Conservation (phyloP, 2,329 filamentous ascomycete genomes). For the Paracoccidioides brasiliensis region DNA sequence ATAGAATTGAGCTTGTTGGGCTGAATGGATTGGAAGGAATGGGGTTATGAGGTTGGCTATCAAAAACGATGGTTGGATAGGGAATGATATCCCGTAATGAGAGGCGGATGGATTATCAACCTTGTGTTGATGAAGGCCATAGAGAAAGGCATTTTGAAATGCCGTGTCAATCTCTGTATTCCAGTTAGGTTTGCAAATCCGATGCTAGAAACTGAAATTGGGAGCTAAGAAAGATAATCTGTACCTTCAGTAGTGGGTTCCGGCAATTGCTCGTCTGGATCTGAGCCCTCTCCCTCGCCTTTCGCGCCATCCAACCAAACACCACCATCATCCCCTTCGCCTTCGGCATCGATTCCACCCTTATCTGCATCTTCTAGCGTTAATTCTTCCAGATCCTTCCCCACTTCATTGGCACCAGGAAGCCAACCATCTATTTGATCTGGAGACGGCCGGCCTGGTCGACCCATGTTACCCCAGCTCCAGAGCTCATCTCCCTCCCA, state of each 20-base stretch:
- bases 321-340: slow-evolving; percentile 7
- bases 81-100: slow-evolving; percentile 46
- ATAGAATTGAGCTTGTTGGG: slow-evolving; percentile 43
- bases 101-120: slow-evolving; percentile 39
- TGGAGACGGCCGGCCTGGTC: slow-evolving; percentile 41
- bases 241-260: slow-evolving; percentile 46
- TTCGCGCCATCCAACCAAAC: slow-evolving; percentile 14
- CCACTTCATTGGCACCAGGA: slow-evolving; percentile 20
- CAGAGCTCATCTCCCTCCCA: slow-evolving; percentile 60
- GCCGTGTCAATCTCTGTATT: slow-evolving; percentile 51
- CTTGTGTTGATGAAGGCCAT: slow-evolving; percentile 47
- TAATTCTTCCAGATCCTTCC: slow-evolving; percentile 30
- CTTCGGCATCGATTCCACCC: slow-evolving; percentile 25
- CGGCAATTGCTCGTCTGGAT: slow-evolving; percentile 28
- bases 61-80: slow-evolving; percentile 49
- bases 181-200: background rate
- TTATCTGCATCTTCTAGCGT: slow-evolving; percentile 29
- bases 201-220: background rate
- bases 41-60: slow-evolving; percentile 54
- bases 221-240: background rate
- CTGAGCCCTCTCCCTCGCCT: slow-evolving; percentile 22
- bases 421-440: slow-evolving; percentile 42
- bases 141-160: slow-evolving; percentile 52
- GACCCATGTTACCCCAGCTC: slow-evolving; percentile 45
- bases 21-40: slow-evolving; percentile 47